Percentiles rank a stretch among this genome's conserved stretches.
Evolutionary conservation across 352 stramenopile species (phyloP).

Genomic region (Blastocystis sp.): DNA sequence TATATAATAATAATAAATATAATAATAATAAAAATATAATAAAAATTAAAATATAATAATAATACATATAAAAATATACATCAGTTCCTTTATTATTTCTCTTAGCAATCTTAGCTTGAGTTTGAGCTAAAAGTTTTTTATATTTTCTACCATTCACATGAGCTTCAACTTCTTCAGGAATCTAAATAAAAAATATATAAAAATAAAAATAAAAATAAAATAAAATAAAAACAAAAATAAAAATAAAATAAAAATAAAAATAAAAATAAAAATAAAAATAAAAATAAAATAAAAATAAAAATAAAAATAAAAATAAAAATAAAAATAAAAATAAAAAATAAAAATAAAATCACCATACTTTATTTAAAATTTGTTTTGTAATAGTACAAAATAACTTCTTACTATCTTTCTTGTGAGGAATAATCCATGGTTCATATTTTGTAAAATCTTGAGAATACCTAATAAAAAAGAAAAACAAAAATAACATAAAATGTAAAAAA

Average conservation of each 20-base stretch:
- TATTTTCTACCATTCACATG: conserved; percentile 15
- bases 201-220: too few relatives aligned
- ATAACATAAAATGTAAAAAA: too few relatives aligned
- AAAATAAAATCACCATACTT: too few relatives aligned
- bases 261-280: too few relatives aligned
- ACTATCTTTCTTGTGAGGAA: conserved; percentile 3
- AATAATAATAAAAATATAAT: background rate
- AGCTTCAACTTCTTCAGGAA: conserved; percentile 38
- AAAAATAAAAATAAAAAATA: too few relatives aligned
- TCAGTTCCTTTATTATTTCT: conserved; percentile 3
- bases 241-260: too few relatives aligned
- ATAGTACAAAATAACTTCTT: conserved; percentile 37
- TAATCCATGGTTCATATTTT: conserved; percentile 29
- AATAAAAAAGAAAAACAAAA: background rate
- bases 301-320: too few relatives aligned
- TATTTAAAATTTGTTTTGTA: conserved; percentile 26
- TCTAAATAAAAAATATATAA: background rate
- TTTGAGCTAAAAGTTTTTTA: background rate
- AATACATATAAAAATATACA: background rate
- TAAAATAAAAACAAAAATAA: too few relatives aligned
- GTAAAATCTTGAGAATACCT: conserved; percentile 37
- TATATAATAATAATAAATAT: conserved; percentile 1
- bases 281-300: too few relatives aligned
- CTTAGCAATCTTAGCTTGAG: background rate
- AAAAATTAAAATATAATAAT: background rate